phyloP scores from a whole-genome alignment of 495 filamentous ascomycete species.

The Lasiosphaeria miniovina region DNA sequence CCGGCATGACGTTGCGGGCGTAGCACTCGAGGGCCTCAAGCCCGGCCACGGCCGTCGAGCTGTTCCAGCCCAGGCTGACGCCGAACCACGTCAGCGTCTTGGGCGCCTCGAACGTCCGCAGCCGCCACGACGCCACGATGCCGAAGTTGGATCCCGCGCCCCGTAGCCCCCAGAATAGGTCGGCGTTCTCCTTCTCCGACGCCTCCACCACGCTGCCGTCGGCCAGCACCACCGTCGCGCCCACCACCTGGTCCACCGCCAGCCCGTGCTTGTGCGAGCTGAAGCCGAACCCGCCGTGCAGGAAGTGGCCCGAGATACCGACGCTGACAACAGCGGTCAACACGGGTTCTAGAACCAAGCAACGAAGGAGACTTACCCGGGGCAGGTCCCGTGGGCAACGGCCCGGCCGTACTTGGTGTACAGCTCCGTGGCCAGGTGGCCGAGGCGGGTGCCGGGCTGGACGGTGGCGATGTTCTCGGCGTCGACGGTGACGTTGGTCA shows the following conservation, averaged over 20 bases:
- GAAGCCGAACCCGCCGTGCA: conserved; percentile 47
- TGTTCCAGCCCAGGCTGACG: conserved; percentile 29
- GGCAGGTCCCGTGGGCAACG: conserved; percentile 46
- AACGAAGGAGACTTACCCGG: conserved; percentile 28
- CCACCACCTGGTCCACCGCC: conserved; percentile 20
- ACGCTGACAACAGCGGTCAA: conserved; percentile 28
- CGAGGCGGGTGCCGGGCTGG: conserved; percentile 39
- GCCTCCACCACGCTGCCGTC: conserved; percentile 55
- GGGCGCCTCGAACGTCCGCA: conserved; percentile 39
- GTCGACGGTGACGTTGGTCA: conserved; percentile 42
- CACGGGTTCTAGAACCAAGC: neutral
- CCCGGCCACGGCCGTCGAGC: conserved; percentile 22
- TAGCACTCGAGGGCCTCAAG: conserved; percentile 36
- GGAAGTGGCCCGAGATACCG: conserved; percentile 41
- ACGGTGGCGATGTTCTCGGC: conserved; percentile 37
- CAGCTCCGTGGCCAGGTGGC: conserved; percentile 38
- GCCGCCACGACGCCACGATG: conserved; percentile 33
- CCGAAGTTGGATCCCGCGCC: conserved; percentile 49
- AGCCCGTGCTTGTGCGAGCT: conserved; percentile 45
- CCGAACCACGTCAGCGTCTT: conserved; percentile 36
- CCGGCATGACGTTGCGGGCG: conserved; percentile 30
- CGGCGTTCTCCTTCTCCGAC: conserved; percentile 43
- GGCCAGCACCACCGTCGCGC: conserved; percentile 22
- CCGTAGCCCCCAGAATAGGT: conserved; percentile 64
- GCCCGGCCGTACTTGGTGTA: conserved; percentile 39